Base-by-base conservation (phyloP, 768 basidiomycete genomes). In the Serendipita sp. region DNA sequence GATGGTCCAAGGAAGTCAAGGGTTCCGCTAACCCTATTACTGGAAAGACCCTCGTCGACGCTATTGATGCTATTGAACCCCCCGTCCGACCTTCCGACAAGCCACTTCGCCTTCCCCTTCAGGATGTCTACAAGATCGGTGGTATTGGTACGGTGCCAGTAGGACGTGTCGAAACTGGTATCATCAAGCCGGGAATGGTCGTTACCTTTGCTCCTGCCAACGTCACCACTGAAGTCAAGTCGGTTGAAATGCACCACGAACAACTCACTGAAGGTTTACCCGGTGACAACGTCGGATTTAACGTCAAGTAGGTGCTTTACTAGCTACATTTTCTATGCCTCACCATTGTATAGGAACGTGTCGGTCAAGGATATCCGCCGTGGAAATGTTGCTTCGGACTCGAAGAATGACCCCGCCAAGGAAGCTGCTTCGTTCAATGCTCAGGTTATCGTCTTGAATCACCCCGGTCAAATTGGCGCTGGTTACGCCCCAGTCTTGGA, bases 111-210 rank as follows among this genome's bases (percentile, higher is more conserved):
- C 94, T 99, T 70, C 93, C 95, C 73, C 92, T 96, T 77, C 95
- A 99, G 86, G 96, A 99, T 85, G 96, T 99, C 74, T 98, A 99
- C 92, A 99, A 99, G 85, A 99, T 99, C 73, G 96, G 96, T 80
- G 96, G 96, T 92, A 99, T 99, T 71, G 96, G 96, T 71, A 99
- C 96, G 72, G 96, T 99, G 74, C 96, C 96, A 76, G 96, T 99
- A 79, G 96, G 96, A 76, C 96, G 96, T 90, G 96, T 99, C 72
- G 96, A 99, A 83, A 99, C 96, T 74, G 96, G 96, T 87, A 75
- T 92, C 78, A 97, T 99, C 85, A 96, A 96, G 83, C 91, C 94
- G 72, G 95, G 95, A 77, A 99, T 98, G 95, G 81, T 99, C 72
- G 96, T 96, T 76, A 85, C 80, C 75, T 99, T 98, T 75, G 95